Base-by-base conservation (phyloP, 176 grass and related monocot genomes). In the Zizania latifolia region DNA sequence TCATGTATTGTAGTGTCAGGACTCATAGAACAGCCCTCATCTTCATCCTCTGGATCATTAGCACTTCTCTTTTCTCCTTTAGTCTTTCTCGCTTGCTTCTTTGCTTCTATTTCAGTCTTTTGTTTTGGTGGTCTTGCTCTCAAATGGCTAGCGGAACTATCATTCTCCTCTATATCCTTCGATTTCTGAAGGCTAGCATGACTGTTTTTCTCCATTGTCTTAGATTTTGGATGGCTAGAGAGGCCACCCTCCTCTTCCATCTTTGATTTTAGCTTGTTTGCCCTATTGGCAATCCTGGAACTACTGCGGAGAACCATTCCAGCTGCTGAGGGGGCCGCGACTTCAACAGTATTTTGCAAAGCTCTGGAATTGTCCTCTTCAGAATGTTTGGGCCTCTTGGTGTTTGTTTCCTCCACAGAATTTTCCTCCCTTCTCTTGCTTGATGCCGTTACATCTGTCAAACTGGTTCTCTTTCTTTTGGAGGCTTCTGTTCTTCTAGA, bases 281-380 rank as follows among this genome's bases (percentile, higher is more conserved):
- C 62, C 51, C 46, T 81, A 51, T 72, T 80, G 32, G 78, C 63
- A 62, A 86, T 86, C 78, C 84, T 86, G 48, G 82, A 70, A 41
- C 81, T 92, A 56, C 76, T 86, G 51, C 93, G 81, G 22, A 86
- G 71, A 73, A 76, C 76, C 48, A 75, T 81, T 62, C 66, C 72
- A 62, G 56, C 53, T 40, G 85, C 34, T 46, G 80, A 65, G 0
- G 74, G 56, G 29, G 27, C 59, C 13, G 76, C 55, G 50, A 66
- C 62, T 55, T 89, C 83, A 74, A 65, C 34, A 62, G 40, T 34
- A 75, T 63, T 36, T 76, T 85, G 68, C 19, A 53, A 27, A 67
- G 40, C 38, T 71, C 50, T 32, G 6, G 62, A 27, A 36, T 71
- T 41, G 16, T 57, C 41, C 51, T 66, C 78, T 68, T 75, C 31